Evolutionary conservation across 169 alveolate genomes (phyloP).

Genomic region (Plasmodium cynomolgi): DNA sequence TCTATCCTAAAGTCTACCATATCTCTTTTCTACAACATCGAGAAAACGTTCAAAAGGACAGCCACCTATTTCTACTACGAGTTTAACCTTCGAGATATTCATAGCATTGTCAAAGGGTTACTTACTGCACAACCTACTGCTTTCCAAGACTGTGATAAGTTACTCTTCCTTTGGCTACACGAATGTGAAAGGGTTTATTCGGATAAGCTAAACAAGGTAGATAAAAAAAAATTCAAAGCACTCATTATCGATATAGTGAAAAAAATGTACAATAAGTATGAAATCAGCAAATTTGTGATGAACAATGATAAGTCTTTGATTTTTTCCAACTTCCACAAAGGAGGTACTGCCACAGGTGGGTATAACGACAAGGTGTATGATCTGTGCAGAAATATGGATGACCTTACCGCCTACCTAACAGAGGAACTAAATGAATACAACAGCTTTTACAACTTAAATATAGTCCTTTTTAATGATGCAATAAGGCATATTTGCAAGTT

Average conservation of each 20-base stretch:
- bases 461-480: conserved; percentile 97
- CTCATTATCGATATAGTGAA: conserved; percentile 92
- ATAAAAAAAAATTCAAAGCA: conserved; percentile 89
- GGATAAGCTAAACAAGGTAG: conserved; percentile 92
- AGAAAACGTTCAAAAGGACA: conserved; percentile 94
- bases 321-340: conserved; percentile 80
- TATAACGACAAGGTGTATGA: conserved; percentile 91
- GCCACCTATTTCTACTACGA: conserved; percentile 98
- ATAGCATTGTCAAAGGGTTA: conserved; percentile 95
- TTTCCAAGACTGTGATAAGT: conserved; percentile 92
- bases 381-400: conserved; percentile 89
- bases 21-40: conserved; percentile 90
- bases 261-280: conserved; percentile 92
- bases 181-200: conserved; percentile 96
- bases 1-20: conserved; percentile 93
- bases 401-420: conserved; percentile 84
- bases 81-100: conserved; percentile 94
- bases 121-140: conserved; percentile 91
- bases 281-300: conserved; percentile 89
- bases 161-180: conserved; percentile 95
- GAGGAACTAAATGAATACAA: conserved; percentile 95
- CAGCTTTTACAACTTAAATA: conserved; percentile 93
- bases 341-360: background rate
- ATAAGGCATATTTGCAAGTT: conserved; percentile 95
- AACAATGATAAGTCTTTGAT: conserved; percentile 38